These are phyloP conservation scores for Lablab purpureus DNA, from an alignment of 306 rosid species.

Conservation along the genomic window DNA sequence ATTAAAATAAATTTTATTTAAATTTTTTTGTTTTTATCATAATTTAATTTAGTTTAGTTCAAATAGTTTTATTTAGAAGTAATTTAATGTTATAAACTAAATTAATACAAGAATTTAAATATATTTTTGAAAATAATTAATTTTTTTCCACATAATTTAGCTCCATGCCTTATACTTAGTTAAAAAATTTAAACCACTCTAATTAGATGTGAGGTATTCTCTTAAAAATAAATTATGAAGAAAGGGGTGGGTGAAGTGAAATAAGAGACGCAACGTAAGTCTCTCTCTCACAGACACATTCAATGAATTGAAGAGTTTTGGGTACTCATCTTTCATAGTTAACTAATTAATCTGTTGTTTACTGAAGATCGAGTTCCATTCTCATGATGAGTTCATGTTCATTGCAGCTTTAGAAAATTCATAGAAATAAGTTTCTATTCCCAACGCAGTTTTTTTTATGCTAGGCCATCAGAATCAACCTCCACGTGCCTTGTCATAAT, in stretches of 20 bases:
- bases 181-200: too few relatives aligned
- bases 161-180: too few relatives aligned
- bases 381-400: constrained; percentile 57
- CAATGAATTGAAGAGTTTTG: constrained; percentile 26
- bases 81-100: too few relatives aligned
- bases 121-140: too few relatives aligned
- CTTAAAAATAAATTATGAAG: not conserved
- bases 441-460: constrained; percentile 44
- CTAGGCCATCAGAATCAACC: constrained; percentile 35
- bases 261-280: not conserved
- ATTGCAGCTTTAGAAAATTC: constrained; percentile 36
- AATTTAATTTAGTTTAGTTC: too few relatives aligned
- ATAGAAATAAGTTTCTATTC: constrained; percentile 30
- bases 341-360: not conserved
- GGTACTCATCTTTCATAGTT: not conserved
- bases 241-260: not conserved
- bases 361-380: constrained; percentile 36
- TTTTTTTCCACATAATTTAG: too few relatives aligned
- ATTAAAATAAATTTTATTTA: too few relatives aligned
- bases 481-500: constrained; percentile 66
- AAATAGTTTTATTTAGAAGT: too few relatives aligned
- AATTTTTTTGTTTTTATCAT: too few relatives aligned
- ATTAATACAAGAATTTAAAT: too few relatives aligned
- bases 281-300: not conserved
- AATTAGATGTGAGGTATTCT: too few relatives aligned